phyloP scores from a whole-genome alignment of 192 early-diverging fungal species.

The Chytriomyces sp. region DNA sequence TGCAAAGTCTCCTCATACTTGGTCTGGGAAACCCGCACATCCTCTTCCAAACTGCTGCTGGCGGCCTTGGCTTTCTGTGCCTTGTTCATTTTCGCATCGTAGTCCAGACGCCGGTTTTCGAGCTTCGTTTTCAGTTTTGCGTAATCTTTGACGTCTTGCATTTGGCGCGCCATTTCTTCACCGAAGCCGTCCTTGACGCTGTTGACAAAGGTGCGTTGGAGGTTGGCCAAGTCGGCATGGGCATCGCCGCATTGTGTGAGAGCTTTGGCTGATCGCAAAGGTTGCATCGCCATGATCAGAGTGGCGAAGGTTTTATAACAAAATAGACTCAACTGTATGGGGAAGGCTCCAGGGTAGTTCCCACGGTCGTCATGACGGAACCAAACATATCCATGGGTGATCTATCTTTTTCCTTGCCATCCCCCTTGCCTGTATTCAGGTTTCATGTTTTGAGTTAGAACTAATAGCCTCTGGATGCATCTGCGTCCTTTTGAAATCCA shows the following conservation, averaged over 20 bases:
- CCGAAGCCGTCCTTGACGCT: constrained; percentile 58
- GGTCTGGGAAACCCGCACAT: constrained; percentile 80
- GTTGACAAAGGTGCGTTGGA: constrained; percentile 46
- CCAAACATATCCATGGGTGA: constrained; percentile 32
- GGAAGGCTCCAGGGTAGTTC: constrained; percentile 18
- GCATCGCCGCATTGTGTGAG: constrained; percentile 54
- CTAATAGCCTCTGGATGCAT: too few relatives aligned
- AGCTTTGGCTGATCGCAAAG: constrained; percentile 42
- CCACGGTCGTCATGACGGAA: constrained; percentile 30
- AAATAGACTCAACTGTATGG: constrained; percentile 29
- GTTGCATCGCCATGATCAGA: not conserved
- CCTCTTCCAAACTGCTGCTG: constrained; percentile 87
- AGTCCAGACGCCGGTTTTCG: constrained; percentile 85
- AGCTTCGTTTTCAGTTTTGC: constrained; percentile 78
- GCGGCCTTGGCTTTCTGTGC: constrained; percentile 92
- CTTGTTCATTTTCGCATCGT: constrained; percentile 87
- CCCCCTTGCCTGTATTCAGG: constrained; percentile 17
- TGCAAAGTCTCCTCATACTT: constrained; percentile 88
- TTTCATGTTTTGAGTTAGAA: too few relatives aligned
- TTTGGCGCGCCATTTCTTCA: constrained; percentile 40
- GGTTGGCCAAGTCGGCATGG: constrained; percentile 47
- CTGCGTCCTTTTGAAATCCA: too few relatives aligned
- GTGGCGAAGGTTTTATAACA: not conserved
- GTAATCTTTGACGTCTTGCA: constrained; percentile 56
- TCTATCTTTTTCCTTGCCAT: constrained; percentile 30